A percentile compares a stretch with the other conserved stretches of the same genome.
phyloP scores from a whole-genome alignment of 1,139 yeast species.

The Scheffersomyces segobiensis region DNA sequence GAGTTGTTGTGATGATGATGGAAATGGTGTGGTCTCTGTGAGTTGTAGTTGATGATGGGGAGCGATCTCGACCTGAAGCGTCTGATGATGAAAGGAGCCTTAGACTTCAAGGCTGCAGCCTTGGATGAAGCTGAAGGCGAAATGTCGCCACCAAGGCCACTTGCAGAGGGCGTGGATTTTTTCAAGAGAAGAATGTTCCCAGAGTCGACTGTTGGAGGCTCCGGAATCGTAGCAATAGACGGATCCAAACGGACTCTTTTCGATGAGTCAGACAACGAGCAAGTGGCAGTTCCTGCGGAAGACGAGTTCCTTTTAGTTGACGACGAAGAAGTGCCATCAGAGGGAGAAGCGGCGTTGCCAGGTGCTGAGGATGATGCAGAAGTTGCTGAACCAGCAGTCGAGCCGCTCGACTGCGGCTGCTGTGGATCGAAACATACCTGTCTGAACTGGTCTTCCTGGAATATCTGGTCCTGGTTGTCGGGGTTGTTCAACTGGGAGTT shows the following conservation, averaged over 20 bases:
- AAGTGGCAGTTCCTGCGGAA: slow-evolving; percentile 12
- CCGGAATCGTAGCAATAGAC: slow-evolving; percentile 5
- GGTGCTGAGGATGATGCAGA: slow-evolving; percentile 7
- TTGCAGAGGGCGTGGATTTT: slow-evolving; percentile 11
- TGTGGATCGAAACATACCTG: slow-evolving; percentile 33
- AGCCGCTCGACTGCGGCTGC: slow-evolving; percentile 14
- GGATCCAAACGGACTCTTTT: slow-evolving; percentile 33
- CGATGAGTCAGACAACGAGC: slow-evolving; percentile 11
- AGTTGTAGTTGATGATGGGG: slow-evolving; percentile 42
- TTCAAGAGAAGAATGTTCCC: slow-evolving; percentile 4
- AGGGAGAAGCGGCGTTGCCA: slow-evolving; percentile 7
- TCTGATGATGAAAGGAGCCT: slow-evolving; percentile 40
- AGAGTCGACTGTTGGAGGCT: neutral
- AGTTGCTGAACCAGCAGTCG: slow-evolving; percentile 8
- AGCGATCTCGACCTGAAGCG: slow-evolving; percentile 44
- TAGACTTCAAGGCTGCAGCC: slow-evolving; percentile 17
- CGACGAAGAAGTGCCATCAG: slow-evolving; percentile 7
- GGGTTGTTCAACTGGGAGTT: slow-evolving; percentile 29
- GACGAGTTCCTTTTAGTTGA: slow-evolving; percentile 16
- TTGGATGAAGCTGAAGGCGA: slow-evolving; percentile 4
- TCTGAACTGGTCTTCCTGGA: slow-evolving; percentile 34
- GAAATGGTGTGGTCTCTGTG: slow-evolving; percentile 19
- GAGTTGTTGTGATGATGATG: slow-evolving; percentile 13
- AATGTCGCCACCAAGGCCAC: slow-evolving; percentile 3
- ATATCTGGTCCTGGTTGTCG: slow-evolving; percentile 34